Evolutionary conservation across 495 filamentous ascomycete species (phyloP).

Genomic region (Neurospora sp.): DNA sequence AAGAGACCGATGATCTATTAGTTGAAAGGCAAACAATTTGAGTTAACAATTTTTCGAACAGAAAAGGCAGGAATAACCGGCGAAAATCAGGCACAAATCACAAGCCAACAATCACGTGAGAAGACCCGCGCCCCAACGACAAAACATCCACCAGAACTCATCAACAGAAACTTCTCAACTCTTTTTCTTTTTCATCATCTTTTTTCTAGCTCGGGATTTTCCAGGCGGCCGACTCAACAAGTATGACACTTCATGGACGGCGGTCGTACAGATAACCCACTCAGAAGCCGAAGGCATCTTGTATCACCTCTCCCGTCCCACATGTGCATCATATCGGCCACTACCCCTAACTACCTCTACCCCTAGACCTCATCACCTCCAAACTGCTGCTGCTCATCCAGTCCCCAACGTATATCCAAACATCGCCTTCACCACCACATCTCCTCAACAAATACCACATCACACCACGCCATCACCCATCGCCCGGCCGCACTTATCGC

Average conservation of each 20-base stretch:
- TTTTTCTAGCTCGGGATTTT: neutral
- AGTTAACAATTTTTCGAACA: too few species aligned
- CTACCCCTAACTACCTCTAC: neutral
- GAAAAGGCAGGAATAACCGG: neutral
- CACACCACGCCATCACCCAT: neutral
- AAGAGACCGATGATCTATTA: neutral
- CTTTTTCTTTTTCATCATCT: neutral
- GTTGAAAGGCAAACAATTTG: neutral
- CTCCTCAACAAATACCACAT: neutral
- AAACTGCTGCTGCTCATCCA: neutral
- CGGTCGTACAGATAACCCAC: neutral
- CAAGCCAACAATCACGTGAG: neutral
- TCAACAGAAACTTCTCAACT: neutral
- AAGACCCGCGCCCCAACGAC: neutral
- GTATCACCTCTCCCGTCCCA: neutral
- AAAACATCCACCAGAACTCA: neutral
- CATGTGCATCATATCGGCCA: neutral
- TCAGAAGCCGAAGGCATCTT: neutral
- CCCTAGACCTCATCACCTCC: neutral
- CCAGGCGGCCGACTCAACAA: neutral
- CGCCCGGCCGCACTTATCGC: too few species aligned
- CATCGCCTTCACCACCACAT: neutral
- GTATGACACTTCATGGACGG: neutral
- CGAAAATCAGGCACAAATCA: neutral
- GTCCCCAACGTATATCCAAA: neutral